These are phyloP conservation scores for Rhodotorula graminis DNA, from an alignment of 768 basidiomycete genomes.

Conservation along the genomic window DNA sequence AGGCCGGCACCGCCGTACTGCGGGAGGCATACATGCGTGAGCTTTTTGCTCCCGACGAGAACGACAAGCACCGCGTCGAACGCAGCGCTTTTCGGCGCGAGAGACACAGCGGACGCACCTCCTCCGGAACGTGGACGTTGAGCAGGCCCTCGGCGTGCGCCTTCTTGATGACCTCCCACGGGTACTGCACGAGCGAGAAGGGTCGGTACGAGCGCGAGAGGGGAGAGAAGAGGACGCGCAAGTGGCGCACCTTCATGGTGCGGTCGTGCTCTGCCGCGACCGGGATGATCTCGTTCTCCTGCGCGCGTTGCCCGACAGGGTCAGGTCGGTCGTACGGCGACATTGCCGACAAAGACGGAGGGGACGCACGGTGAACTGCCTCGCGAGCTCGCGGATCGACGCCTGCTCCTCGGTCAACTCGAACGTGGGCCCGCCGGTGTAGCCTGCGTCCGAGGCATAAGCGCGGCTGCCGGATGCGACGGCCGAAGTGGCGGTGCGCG, in stretches of 20 bases:
- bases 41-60: too few species aligned
- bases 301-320: background rate
- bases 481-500: background rate
- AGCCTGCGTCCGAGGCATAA: constrained; percentile 11
- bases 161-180: constrained; percentile 48
- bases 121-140: constrained; percentile 49
- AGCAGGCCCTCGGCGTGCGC: constrained; percentile 48
- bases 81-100: too few species aligned
- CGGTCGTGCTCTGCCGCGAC: constrained; percentile 48
- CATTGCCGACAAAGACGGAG: background rate
- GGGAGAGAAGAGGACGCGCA: background rate
- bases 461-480: background rate
- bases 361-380: constrained; percentile 23
- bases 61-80: background rate
- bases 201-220: background rate
- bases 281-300: constrained; percentile 44
- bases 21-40: background rate
- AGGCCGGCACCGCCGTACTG: constrained; percentile 48
- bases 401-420: constrained; percentile 47
- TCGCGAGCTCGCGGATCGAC: constrained; percentile 44
- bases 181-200: constrained; percentile 40
- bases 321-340: background rate
- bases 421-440: constrained; percentile 38
- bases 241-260: constrained; percentile 44
- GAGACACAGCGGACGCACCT: constrained; percentile 34